Conservation (phyloP, 176 grass and related monocot species). For the Raddia guianensis region DNA sequence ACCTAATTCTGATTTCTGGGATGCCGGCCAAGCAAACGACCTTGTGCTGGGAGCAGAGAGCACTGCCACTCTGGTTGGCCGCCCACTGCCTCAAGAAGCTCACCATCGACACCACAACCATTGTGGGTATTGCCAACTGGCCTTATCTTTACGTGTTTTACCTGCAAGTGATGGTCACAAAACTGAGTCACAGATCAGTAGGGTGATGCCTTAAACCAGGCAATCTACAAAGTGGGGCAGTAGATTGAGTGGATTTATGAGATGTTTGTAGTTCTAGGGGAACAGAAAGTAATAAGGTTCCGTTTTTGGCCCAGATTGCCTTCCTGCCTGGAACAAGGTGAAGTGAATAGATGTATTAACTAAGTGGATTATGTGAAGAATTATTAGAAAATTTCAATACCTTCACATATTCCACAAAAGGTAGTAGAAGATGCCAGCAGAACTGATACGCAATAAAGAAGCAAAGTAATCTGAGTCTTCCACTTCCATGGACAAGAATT, state of each 20-base stretch:
- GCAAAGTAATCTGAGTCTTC: constrained; percentile 70
- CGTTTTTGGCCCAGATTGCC: background rate
- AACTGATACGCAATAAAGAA: constrained; percentile 83
- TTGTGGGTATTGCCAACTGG: constrained; percentile 63
- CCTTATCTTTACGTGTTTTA: constrained; percentile 76
- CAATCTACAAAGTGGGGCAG: constrained; percentile 7
- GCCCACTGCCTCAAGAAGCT: constrained; percentile 63
- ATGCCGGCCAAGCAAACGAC: constrained; percentile 63
- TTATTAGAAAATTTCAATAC: constrained; percentile 37
- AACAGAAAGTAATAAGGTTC: background rate
- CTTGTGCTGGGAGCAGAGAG: constrained; percentile 72
- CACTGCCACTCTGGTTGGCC: constrained; percentile 58
- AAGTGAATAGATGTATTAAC: background rate
- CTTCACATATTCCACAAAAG: constrained; percentile 95
- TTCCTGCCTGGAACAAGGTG: background rate
- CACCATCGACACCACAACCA: constrained; percentile 77
- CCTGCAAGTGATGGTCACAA: constrained; percentile 53
- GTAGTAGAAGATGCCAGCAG: constrained; percentile 77
- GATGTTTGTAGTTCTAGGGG: background rate
- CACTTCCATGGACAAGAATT: constrained; percentile 81
- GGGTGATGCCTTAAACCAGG: background rate
- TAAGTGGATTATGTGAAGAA: background rate
- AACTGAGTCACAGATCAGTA: background rate
- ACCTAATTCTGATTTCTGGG: constrained; percentile 31
- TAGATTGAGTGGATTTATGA: background rate